These are phyloP conservation scores for Lodderomyces parapsilosis DNA, from an alignment of 1,139 yeast genomes.

Conservation along the genomic window DNA sequence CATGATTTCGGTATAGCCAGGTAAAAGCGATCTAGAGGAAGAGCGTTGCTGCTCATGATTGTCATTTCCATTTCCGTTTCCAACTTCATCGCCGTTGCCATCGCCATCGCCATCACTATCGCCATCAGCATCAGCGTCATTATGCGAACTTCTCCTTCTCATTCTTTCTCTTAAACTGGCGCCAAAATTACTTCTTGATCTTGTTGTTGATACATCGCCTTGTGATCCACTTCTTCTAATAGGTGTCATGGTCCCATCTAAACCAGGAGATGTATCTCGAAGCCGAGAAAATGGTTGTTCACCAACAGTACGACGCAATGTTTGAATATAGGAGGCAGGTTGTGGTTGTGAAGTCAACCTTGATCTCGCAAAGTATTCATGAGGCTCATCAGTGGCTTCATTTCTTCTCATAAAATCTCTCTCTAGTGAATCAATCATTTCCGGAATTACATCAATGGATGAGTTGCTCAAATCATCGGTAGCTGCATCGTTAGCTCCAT, in stretches of 20 bases:
- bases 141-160: no score
- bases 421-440: no score
- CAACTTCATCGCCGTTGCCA: no score
- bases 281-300: constrained; percentile 1
- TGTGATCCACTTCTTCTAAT: background rate
- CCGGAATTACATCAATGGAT: no score
- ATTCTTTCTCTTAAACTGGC: background rate
- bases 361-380: no score
- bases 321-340: background rate
- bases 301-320: background rate
- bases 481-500: background rate
- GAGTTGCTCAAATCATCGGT: background rate
- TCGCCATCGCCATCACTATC: no score
- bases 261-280: constrained; percentile 1
- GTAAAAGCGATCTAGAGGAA: background rate
- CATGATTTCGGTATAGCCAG: constrained; percentile 4
- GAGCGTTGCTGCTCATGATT: background rate
- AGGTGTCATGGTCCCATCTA: background rate
- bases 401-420: no score
- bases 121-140: no score
- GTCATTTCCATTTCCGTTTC: background rate
- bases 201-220: background rate
- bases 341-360: no score
- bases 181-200: background rate
- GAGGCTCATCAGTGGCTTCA: no score